Evolutionary conservation across 768 basidiomycete genomes (phyloP).

Genomic region (Melanogaster broomeanus): DNA sequence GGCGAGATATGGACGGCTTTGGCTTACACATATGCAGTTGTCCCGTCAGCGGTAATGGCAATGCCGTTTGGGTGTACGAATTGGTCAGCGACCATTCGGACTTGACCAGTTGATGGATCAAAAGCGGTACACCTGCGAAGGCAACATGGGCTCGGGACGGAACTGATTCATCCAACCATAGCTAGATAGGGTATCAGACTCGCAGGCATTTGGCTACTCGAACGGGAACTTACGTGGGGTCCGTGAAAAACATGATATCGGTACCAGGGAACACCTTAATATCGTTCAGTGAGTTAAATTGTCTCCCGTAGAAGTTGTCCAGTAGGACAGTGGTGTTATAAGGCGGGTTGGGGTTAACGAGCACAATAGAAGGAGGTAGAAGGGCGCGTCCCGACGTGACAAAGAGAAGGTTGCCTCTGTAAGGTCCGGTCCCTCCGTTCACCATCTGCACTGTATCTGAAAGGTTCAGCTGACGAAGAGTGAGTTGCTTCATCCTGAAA

Average conservation of each 20-base stretch:
- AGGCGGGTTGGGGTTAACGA: constrained; percentile 64
- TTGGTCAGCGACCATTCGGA: constrained; percentile 76
- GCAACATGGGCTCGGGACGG: constrained; percentile 64
- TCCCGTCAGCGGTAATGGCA: constrained; percentile 67
- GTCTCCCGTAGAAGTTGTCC: constrained; percentile 78
- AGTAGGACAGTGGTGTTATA: constrained; percentile 69
- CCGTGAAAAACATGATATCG: constrained; percentile 75
- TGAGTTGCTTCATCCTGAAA: background rate
- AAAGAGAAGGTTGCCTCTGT: constrained; percentile 57
- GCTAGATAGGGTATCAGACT: constrained; percentile 32
- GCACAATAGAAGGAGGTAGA: constrained; percentile 59
- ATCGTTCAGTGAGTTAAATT: constrained; percentile 84
- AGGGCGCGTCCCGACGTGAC: constrained; percentile 66
- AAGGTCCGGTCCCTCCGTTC: constrained; percentile 68
- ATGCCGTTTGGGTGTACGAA: constrained; percentile 75
- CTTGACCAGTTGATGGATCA: constrained; percentile 62
- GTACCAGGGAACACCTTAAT: constrained; percentile 69
- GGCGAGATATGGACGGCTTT: constrained; percentile 1
- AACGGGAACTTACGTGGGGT: constrained; percentile 50
- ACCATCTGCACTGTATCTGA: constrained; percentile 66
- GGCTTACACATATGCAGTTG: constrained; percentile 61
- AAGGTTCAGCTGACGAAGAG: constrained; percentile 50
- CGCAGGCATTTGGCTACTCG: too few species aligned
- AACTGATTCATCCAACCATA: constrained; percentile 69
- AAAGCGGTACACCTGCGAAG: constrained; percentile 78